phyloP scores from a whole-genome alignment of 1,284 basidiomycete species.

The Inonotus hispidus region DNA sequence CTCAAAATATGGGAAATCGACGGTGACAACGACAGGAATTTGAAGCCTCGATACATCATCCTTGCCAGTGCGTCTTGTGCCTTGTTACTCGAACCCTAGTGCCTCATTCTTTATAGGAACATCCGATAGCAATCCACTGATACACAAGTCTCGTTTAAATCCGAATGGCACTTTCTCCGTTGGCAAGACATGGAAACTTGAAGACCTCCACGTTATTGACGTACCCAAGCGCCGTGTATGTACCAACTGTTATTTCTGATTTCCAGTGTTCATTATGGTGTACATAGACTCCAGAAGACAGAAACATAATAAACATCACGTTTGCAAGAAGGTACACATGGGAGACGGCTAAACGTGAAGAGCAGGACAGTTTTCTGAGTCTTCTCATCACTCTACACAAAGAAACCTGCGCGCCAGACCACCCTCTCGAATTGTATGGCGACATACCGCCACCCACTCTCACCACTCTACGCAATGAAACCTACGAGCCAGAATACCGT shows the following conservation, averaged over 20 bases:
- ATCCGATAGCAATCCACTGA: slow-evolving; percentile 58
- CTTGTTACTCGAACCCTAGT: background rate
- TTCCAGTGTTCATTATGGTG: background rate
- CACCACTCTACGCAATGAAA: too few relatives aligned
- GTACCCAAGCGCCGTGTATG: slow-evolving; percentile 57
- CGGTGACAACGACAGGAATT: slow-evolving; percentile 32
- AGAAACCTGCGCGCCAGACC: slow-evolving; percentile 3
- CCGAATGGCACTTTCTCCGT: slow-evolving; percentile 94
- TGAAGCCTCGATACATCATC: slow-evolving; percentile 82
- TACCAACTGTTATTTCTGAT: background rate
- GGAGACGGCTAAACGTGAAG: slow-evolving; percentile 14
- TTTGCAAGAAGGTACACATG: slow-evolving; percentile 17
- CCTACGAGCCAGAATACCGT: background rate
- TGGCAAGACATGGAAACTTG: slow-evolving; percentile 93
- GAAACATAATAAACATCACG: slow-evolving; percentile 6
- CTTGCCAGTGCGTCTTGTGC: slow-evolving; percentile 68
- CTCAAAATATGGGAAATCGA: slow-evolving; percentile 83
- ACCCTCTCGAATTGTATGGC: slow-evolving; percentile 9
- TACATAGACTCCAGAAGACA: slow-evolving; percentile 4
- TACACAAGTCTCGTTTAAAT: slow-evolving; percentile 97
- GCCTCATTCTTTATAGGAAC: slow-evolving; percentile 44
- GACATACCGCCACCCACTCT: background rate
- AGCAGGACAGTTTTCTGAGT: slow-evolving; percentile 15
- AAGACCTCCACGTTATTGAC: slow-evolving; percentile 77
- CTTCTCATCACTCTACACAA: slow-evolving; percentile 3